A percentile compares a stretch with the other conserved stretches of the same genome.
Conservation (phyloP, 106 monocot genomes). For the Acorus gramineus region DNA sequence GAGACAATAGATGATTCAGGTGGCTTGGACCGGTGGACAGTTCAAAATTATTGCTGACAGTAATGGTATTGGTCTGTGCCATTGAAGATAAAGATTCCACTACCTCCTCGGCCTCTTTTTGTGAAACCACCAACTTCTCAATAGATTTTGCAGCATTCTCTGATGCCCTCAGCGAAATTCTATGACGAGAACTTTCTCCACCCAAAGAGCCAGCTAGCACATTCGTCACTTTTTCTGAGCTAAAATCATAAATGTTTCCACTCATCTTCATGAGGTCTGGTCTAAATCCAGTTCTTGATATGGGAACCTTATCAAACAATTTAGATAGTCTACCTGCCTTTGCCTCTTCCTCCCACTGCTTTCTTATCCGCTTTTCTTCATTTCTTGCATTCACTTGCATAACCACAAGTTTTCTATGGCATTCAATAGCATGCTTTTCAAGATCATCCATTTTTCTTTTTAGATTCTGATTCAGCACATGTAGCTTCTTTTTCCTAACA, state of each 20-base stretch:
- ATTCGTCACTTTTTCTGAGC: too few species aligned
- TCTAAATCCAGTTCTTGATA: constrained; percentile 7
- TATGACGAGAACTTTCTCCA: too few species aligned
- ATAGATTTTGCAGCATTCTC: too few species aligned
- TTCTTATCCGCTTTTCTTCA: constrained; percentile 5
- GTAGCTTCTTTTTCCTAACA: too few species aligned
- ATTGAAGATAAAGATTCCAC: not conserved
- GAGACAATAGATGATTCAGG: too few species aligned
- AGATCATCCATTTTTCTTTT: not conserved
- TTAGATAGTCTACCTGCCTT: constrained; percentile 1
- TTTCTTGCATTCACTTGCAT: constrained; percentile 7
- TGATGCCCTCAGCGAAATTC: too few species aligned
- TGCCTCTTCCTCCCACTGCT: constrained; percentile 7
- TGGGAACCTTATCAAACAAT: constrained; percentile 9
- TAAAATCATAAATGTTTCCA: constrained; percentile 3
- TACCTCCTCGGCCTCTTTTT: constrained; percentile 4
- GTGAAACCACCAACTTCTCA: not conserved
- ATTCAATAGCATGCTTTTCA: not conserved
- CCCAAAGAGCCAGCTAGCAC: too few species aligned
- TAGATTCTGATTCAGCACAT: too few species aligned
- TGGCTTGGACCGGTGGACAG: too few species aligned
- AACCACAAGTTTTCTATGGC: constrained; percentile 6
- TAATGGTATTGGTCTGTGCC: not conserved
- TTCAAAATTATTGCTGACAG: not conserved
- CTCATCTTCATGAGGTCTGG: constrained; percentile 12